Evolutionary conservation across 345 rosid genomes (phyloP), one percentile per base, ranked within the genome.

Genomic region (Reutealis trisperma): DNA sequence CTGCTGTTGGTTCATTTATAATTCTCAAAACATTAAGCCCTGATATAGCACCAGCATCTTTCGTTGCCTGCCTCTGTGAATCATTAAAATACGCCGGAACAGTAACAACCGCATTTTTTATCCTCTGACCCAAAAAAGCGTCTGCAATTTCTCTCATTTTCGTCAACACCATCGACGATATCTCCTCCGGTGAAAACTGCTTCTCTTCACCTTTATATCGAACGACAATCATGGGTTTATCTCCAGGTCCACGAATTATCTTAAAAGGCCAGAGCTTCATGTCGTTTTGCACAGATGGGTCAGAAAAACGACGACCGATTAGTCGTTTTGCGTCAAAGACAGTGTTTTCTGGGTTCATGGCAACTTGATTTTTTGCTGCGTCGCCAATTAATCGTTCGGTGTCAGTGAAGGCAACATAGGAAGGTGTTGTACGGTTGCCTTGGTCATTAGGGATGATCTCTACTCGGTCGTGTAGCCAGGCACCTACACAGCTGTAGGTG

Each of bases 291-390:
- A 51, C 55, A 12, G 55, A 51, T 4, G 55, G 18, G 16, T 51
- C 55, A 15, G 18, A 12, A 16, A 12, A 51, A 12, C 55, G 55
- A 14, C 55, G 15, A 12, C 55, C 55, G 1, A 51, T 51, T 16
- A 51, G 16, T 15, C 55, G 15, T 15, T 51, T 51, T 11, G 55
- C 18, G 13, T 51, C 55, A 4, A 42, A 42, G 45, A 42, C 45
- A 2, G 91, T 88, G 82, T 86, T 88, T 19, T 85, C 80, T 6
- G 90, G 91, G 49, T 87, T 85, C 82, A 87, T 80, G 42, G 90
- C 90, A 2, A 86, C 90, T 42, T 87, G 45, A 8, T 42, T 42
- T 42, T 42, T 42, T 2, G 45, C 45, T 42, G 45, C 45, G 9
- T 42, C 45, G 88, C 87, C 85, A 44, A 84, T 79, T 13, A 82